These are phyloP conservation scores for Botryotinia convoluta DNA, from an alignment of 2,329 filamentous ascomycete genomes.

Conservation along the genomic window DNA sequence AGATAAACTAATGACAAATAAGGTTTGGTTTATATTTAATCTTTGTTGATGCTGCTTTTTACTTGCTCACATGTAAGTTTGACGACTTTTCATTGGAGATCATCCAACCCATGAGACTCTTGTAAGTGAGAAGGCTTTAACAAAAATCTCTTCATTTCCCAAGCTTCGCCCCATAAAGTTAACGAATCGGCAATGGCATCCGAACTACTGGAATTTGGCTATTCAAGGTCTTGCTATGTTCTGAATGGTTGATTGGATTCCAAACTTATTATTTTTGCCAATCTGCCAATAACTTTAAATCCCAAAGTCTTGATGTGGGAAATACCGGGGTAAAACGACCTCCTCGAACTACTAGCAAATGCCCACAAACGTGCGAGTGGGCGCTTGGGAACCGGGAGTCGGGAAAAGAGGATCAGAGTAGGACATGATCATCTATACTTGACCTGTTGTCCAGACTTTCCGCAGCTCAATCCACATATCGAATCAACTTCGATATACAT, in stretches of 20 bases:
- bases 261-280: background rate
- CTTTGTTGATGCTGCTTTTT: background rate
- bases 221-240: constrained; percentile 2
- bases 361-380: background rate
- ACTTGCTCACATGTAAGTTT: constrained; percentile 2
- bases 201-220: background rate
- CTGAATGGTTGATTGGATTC: background rate
- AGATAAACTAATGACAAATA: background rate
- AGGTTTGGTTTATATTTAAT: background rate
- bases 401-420: background rate
- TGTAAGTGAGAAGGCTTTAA: background rate
- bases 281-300: background rate
- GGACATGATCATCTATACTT: background rate
- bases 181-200: background rate
- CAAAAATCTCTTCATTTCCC: constrained; percentile 8
- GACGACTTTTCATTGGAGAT: background rate
- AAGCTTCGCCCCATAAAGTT: background rate
- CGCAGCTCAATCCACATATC: background rate
- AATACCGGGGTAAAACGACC: constrained; percentile 3
- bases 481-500: background rate
- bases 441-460: background rate
- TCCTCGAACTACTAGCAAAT: background rate
- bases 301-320: background rate
- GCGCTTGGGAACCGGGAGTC: background rate
- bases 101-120: background rate